Base-by-base conservation (phyloP, 2,329 filamentous ascomycete genomes). In the Neonectria faginata region DNA sequence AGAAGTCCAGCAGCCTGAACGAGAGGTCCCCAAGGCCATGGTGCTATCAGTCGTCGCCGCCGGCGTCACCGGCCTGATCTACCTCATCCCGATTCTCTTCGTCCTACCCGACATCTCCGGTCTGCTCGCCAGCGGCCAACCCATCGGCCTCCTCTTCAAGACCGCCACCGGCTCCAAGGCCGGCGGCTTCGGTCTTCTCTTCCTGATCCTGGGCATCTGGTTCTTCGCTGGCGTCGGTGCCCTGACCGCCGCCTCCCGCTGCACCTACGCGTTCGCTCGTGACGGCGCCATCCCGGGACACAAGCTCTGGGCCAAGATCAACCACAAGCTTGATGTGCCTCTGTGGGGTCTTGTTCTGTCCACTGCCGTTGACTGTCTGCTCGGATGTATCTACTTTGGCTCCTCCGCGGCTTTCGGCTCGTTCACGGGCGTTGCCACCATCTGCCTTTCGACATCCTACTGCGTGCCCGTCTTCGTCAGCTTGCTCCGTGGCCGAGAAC, bases 301-400 rank as follows among this genome's bases (percentile, higher is more conserved):
- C 69, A 81, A 81, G 18, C 77, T 91, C 14, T 93, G 89, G 89
- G 83, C 83, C 57, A 82, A 82, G 60, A 89, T 93, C 55, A 87
- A 92, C 79, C 83, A 83, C 68, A 82, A 79, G 4, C 85, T 92
- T 51, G 88, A 90, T 57, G 88, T 94, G 41, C 92, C 92, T 0
- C 80, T 94, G 1, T 88, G 84, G 82, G 91, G 89, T 1, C 82
- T 94, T 8, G 79, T 89, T 1, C 82, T 94, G 1, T 92, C 90
- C 0, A 89, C 90, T 0, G 74, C 82, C 0, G 87, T 94, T 29
- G 89, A 92, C 76, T 91, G 87, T 68, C 79, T 93, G 10, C 84
- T 94, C 1, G 91, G 91, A 1, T 83, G 92, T 68, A 93, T 94
- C 76, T 94, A 92, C 80, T 92, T 94, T 66, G 92, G 92, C 22